These are phyloP conservation scores for Hygrophoropsis aurantiaca DNA, from an alignment of 768 basidiomycete genomes.

Conservation along the genomic window DNA sequence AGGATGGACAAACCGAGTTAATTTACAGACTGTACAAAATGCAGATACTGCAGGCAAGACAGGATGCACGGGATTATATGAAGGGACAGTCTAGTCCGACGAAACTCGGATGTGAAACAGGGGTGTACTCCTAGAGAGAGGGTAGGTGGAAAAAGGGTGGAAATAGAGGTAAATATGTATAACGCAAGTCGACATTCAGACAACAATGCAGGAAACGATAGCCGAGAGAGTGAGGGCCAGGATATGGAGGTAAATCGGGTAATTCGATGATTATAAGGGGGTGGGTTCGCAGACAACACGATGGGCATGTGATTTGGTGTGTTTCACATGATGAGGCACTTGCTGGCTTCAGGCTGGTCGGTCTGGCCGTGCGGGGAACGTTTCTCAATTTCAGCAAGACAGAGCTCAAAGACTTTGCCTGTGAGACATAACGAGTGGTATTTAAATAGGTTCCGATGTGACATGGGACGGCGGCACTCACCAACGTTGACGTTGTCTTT, in stretches of 20 bases:
- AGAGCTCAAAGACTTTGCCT: conserved; percentile 86
- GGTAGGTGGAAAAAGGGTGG: conserved; percentile 1
- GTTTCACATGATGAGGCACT: conserved; percentile 57
- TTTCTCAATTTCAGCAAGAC: conserved; percentile 82
- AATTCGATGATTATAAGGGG: conserved; percentile 18
- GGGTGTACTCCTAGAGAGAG: conserved; percentile 15
- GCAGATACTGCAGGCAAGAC: conserved; percentile 20
- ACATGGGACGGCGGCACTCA: conserved; percentile 43
- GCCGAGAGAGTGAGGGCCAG: conserved; percentile 16
- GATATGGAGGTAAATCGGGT: conserved; percentile 31
- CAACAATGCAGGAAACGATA: conserved; percentile 25
- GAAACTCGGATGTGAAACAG: conserved; percentile 9
- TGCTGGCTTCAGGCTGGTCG: conserved; percentile 41
- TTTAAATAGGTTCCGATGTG: conserved; percentile 3
- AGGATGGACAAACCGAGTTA: conserved; percentile 22
- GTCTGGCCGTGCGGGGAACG: conserved; percentile 52
- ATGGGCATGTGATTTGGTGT: conserved; percentile 7
- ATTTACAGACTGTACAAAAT: conserved; percentile 34
- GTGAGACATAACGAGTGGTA: background rate
- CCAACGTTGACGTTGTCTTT: conserved; percentile 86
- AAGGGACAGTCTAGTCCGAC: conserved; percentile 28
- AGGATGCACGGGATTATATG: conserved; percentile 26
- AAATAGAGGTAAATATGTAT: conserved; percentile 34
- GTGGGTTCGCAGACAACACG: conserved; percentile 2
- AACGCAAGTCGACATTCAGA: conserved; percentile 32